These are phyloP conservation scores for Phialophora tarda DNA, from an alignment of 2,329 filamentous ascomycete species.

Conservation along the genomic window DNA sequence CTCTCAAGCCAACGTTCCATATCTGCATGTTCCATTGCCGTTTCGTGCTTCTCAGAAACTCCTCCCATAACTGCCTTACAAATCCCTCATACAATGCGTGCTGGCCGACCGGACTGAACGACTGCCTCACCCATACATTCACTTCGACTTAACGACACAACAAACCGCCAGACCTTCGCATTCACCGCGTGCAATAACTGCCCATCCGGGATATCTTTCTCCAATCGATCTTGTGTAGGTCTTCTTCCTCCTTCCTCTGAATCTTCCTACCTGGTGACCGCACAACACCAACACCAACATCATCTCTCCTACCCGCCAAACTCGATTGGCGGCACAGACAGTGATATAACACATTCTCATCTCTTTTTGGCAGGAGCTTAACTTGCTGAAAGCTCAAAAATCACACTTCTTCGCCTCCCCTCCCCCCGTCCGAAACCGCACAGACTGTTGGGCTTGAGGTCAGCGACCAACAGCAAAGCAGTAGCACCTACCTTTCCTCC, in stretches of 20 bases:
- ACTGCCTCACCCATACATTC: slow-evolving; percentile 2
- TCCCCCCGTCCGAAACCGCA: not conserved
- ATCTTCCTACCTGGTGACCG: not conserved
- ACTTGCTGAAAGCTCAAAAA: not conserved
- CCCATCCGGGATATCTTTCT: not conserved
- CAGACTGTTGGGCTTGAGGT: not conserved
- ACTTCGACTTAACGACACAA: not conserved
- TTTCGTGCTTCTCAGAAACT: not conserved
- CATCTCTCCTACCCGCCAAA: not conserved
- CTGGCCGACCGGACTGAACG: not conserved
- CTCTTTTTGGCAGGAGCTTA: not conserved
- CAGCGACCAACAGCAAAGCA: not conserved
- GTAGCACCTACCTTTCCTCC: not conserved
- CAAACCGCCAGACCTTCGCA: not conserved
- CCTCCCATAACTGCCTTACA: not conserved
- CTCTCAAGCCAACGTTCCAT: not conserved
- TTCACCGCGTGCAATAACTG: not conserved
- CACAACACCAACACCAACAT: slow-evolving; percentile 6
- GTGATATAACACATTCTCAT: not conserved
- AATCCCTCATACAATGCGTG: not conserved
- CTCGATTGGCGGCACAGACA: not conserved
- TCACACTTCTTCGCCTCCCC: not conserved
- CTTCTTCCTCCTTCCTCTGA: not conserved
- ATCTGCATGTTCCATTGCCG: not conserved
- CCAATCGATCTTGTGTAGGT: not conserved